Evolutionary conservation across 352 stramenopile genomes (phyloP).

Genomic region (Phytophthora podocarpi): DNA sequence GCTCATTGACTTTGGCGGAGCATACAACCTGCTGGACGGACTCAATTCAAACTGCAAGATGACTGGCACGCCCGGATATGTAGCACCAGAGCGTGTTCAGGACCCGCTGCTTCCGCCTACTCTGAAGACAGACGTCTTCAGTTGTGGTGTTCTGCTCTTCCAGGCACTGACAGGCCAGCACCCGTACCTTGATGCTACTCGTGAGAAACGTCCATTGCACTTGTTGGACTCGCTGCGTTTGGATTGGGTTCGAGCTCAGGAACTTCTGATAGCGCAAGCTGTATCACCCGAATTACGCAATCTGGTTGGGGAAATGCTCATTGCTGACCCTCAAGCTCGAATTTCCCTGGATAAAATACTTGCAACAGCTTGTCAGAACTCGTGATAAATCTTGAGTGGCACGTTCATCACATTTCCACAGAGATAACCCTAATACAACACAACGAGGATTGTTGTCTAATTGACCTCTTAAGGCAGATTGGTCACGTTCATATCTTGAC

Average conservation of each 20-base stretch:
- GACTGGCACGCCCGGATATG: slow-evolving; percentile 69
- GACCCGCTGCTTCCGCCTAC: slow-evolving; percentile 41
- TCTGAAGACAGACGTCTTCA: slow-evolving; percentile 59
- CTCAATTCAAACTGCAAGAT: slow-evolving; percentile 23
- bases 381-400: too few relatives aligned
- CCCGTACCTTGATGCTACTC: slow-evolving; percentile 42
- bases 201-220: slow-evolving; percentile 33
- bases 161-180: slow-evolving; percentile 65
- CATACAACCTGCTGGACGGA: slow-evolving; percentile 39
- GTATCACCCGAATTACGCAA: slow-evolving; percentile 40
- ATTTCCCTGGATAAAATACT: slow-evolving; percentile 37
- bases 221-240: slow-evolving; percentile 50
- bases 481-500: slow-evolving; percentile 15
- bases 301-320: slow-evolving; percentile 50
- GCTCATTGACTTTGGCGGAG: slow-evolving; percentile 71
- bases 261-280: slow-evolving; percentile 25
- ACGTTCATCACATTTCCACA: too few relatives aligned
- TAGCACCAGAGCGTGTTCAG: slow-evolving; percentile 60
- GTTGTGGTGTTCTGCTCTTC: slow-evolving; percentile 62
- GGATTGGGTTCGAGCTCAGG: slow-evolving; percentile 47
- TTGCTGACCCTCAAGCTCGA: slow-evolving; percentile 34
- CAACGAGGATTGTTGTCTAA: too few relatives aligned
- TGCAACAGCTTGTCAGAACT: too few relatives aligned
- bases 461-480: neutral
- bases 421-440: too few relatives aligned